These are phyloP conservation scores for Phytopythium helicoides DNA, from an alignment of 352 stramenopile genomes.

Conservation along the genomic window DNA sequence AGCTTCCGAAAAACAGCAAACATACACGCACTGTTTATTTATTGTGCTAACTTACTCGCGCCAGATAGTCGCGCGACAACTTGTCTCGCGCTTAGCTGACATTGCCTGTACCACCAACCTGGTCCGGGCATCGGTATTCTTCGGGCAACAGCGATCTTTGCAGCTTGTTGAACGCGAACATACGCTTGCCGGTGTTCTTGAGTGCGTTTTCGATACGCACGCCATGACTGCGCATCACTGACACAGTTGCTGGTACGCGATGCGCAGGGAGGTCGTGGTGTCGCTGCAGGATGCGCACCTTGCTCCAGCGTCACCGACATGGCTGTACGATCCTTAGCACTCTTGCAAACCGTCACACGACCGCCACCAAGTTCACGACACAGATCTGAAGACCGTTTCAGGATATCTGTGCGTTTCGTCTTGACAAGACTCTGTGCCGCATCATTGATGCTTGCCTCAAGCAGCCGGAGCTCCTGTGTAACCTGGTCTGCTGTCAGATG, in stretches of 20 bases:
- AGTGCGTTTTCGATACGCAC: conserved; percentile 88
- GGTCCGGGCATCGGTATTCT: conserved; percentile 84
- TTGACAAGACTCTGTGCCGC: conserved; percentile 83
- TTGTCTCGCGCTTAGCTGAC: conserved; percentile 48
- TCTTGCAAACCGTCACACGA: conserved; percentile 96
- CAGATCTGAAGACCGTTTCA: conserved; percentile 78
- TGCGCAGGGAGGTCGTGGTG: conserved; percentile 79
- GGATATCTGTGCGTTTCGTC: conserved; percentile 82
- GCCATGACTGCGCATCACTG: conserved; percentile 85
- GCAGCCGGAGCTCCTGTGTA: conserved; percentile 53
- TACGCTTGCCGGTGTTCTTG: conserved; percentile 88
- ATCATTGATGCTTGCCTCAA: conserved; percentile 70
- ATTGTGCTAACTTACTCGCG: conserved; percentile 10
- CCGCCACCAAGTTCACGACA: conserved; percentile 88
- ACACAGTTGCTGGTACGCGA: conserved; percentile 75
- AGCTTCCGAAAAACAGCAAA: too few relatives aligned
- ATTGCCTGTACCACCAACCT: conserved; percentile 80
- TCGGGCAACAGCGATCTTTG: conserved; percentile 85
- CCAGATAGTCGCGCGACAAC: too few relatives aligned
- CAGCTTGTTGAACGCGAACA: conserved; percentile 89
- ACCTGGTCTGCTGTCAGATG: conserved; percentile 76
- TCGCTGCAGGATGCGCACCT: conserved; percentile 79
- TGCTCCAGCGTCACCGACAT: conserved; percentile 98
- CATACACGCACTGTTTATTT: background rate
- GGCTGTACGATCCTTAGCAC: conserved; percentile 96